phyloP scores from a whole-genome alignment of 2,329 filamentous ascomycete genomes.

The Trichoderma harzianum region DNA sequence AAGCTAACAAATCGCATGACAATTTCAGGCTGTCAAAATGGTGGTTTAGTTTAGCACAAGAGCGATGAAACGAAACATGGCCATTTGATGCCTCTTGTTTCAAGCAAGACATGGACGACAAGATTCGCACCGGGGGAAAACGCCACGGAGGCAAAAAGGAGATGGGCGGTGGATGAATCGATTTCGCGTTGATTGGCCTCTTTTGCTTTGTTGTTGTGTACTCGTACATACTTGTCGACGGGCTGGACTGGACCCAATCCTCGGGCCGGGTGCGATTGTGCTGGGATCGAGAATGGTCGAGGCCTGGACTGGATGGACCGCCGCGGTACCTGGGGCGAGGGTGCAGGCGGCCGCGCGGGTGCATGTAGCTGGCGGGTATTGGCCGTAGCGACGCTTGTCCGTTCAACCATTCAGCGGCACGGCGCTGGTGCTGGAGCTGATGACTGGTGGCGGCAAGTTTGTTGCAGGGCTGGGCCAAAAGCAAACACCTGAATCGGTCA shows the following conservation, averaged over 20 bases:
- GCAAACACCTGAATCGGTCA: neutral
- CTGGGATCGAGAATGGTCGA: constrained; percentile 1
- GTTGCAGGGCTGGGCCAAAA: neutral
- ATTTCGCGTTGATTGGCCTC: neutral
- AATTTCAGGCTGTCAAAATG: neutral
- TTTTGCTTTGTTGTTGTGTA: neutral
- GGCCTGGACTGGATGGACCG: neutral
- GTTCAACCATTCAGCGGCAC: too few relatives aligned
- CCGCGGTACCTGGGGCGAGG: neutral
- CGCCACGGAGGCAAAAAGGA: constrained; percentile 4
- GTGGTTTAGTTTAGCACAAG: neutral
- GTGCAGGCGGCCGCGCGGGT: neutral
- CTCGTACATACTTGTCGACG: too few relatives aligned
- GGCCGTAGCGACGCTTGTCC: neutral
- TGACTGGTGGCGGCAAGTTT: neutral
- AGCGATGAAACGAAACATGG: neutral
- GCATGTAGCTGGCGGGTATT: neutral
- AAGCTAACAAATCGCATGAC: neutral
- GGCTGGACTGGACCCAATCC: neutral
- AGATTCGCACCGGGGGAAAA: neutral
- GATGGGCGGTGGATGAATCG: neutral
- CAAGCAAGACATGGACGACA: neutral
- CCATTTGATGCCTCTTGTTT: neutral
- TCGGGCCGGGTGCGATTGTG: neutral
- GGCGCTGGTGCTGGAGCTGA: neutral